A percentile compares a stretch with the other conserved stretches of the same genome.
These are phyloP conservation scores for Ziziphus jujuba DNA, from an alignment of 306 rosid genomes.

Conservation along the genomic window DNA sequence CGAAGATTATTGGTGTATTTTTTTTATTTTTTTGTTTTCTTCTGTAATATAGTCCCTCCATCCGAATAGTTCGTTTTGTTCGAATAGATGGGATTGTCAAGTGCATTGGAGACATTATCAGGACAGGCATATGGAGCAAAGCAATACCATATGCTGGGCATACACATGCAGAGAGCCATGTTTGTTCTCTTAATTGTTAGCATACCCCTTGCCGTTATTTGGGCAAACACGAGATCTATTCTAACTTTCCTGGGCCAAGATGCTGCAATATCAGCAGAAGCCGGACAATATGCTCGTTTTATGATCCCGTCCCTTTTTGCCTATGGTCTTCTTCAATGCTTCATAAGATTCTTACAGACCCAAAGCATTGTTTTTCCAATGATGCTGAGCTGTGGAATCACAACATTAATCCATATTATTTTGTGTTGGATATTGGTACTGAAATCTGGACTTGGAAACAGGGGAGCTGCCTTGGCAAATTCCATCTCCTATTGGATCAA, in stretches of 20 bases:
- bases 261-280: no score
- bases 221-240: no score
- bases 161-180: constrained; percentile 71
- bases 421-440: constrained; percentile 58
- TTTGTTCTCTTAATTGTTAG: constrained; percentile 41
- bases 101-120: constrained; percentile 77
- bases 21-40: neutral
- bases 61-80: neutral
- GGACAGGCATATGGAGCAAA: constrained; percentile 83
- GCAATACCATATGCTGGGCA: constrained; percentile 58
- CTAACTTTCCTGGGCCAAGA: no score
- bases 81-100: constrained; percentile 65
- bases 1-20: no score
- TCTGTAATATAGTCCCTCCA: no score
- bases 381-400: constrained; percentile 49
- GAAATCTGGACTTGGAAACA: constrained; percentile 51
- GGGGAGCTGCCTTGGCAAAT: no score
- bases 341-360: constrained; percentile 54
- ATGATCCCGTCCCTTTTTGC: constrained; percentile 68
- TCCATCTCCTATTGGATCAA: no score
- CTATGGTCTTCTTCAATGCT: constrained; percentile 58
- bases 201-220: no score
- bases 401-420: constrained; percentile 40
- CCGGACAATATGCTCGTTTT: constrained; percentile 51
- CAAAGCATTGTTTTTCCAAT: constrained; percentile 75